Conservation (phyloP, 345 rosid species). For the Garcia nutans region DNA sequence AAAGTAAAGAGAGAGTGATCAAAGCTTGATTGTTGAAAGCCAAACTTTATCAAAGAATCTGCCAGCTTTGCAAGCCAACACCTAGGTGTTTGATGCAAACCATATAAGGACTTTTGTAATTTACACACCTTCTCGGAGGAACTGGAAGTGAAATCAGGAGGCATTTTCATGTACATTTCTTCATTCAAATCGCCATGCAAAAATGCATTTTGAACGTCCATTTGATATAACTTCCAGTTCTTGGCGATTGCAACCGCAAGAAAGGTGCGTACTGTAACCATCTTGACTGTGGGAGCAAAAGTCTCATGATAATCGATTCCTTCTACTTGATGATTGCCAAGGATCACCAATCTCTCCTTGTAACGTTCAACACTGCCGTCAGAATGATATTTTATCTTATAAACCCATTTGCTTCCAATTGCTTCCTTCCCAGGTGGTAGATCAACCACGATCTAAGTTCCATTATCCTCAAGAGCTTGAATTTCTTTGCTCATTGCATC, state of each 20-base stretch:
- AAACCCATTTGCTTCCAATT: background rate
- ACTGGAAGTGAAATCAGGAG: background rate
- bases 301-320: background rate
- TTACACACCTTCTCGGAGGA: background rate
- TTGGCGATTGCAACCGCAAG: background rate
- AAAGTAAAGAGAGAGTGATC: background rate
- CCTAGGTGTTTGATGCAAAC: background rate
- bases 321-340: background rate
- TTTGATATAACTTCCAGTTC: background rate
- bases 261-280: background rate
- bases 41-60: background rate
- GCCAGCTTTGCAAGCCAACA: background rate
- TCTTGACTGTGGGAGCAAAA: too few relatives aligned
- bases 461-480: background rate
- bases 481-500: background rate
- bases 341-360: background rate
- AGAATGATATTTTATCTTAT: background rate
- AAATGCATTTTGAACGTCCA: background rate
- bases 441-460: background rate
- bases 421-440: background rate
- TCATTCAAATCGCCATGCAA: background rate
- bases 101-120: background rate
- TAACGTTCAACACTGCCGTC: background rate
- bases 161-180: background rate
- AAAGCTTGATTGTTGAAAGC: background rate